phyloP scores from a whole-genome alignment of 2,329 filamentous ascomycete genomes.

The Fusarium sp. region DNA sequence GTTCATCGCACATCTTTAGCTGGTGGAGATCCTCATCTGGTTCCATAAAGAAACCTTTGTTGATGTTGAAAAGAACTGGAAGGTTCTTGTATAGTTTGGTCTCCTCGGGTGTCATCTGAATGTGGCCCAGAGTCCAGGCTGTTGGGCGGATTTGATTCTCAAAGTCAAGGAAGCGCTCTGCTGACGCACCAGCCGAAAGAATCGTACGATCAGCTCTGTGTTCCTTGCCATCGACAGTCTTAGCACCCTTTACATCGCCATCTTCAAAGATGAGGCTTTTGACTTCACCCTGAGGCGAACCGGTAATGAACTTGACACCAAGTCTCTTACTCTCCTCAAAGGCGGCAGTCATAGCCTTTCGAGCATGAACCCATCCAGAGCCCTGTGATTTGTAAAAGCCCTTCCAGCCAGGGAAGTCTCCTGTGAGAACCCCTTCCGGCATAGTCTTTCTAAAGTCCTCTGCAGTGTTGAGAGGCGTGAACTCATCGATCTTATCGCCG shows the following conservation, averaged over 20 bases:
- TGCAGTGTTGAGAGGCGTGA: conserved; percentile 12
- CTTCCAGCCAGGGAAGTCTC: conserved; percentile 19
- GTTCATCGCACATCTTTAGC: conserved; percentile 35
- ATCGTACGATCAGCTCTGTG: conserved; percentile 17
- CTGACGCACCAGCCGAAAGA: conserved; percentile 18
- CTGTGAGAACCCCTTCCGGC: conserved; percentile 24
- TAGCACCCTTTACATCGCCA: conserved; percentile 23
- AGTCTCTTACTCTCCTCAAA: conserved; percentile 25
- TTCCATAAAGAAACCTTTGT: conserved; percentile 37
- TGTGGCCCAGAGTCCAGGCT: conserved; percentile 24
- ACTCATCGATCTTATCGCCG: conserved; percentile 15
- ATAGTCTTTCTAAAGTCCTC: conserved; percentile 28
- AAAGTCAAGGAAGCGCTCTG: conserved; percentile 27
- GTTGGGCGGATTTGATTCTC: conserved; percentile 38
- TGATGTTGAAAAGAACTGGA: conserved; percentile 31
- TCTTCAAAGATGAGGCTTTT: conserved; percentile 1
- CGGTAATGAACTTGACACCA: conserved; percentile 26
- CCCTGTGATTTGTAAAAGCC: conserved; percentile 27
- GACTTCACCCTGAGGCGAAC: conserved; percentile 2
- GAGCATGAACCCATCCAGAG: conserved; percentile 30
- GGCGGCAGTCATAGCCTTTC: conserved; percentile 26
- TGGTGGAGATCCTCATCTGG: conserved; percentile 30
- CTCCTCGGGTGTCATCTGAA: conserved; percentile 30
- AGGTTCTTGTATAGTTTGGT: conserved; percentile 16
- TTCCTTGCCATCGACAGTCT: conserved; percentile 10